These are phyloP conservation scores for Paecilomyces fulvus DNA, from an alignment of 2,329 filamentous ascomycete species.

Conservation along the genomic window DNA sequence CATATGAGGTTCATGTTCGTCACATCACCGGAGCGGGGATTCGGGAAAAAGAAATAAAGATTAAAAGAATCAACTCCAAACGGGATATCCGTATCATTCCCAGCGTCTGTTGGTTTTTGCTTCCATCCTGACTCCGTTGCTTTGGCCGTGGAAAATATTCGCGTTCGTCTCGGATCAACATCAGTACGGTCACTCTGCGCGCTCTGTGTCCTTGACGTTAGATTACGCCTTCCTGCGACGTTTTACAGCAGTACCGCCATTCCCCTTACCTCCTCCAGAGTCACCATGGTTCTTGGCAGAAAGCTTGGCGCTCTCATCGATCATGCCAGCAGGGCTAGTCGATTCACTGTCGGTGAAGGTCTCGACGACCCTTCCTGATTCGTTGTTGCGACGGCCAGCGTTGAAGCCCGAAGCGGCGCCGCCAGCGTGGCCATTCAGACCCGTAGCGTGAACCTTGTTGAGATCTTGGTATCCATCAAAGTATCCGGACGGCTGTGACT, in stretches of 20 bases:
- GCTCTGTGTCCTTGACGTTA: background rate
- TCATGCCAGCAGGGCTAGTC: constrained; percentile 31
- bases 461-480: constrained; percentile 26
- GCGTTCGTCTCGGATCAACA: background rate
- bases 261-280: constrained; percentile 11
- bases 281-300: constrained; percentile 7
- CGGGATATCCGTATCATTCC: background rate
- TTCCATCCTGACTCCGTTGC: background rate
- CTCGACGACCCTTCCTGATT: constrained; percentile 30
- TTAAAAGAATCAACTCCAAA: background rate
- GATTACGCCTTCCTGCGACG: constrained; percentile 24
- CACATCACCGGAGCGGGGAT: background rate
- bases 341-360: constrained; percentile 38
- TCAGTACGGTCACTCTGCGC: background rate
- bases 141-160: background rate
- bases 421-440: background rate
- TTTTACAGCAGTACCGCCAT: constrained; percentile 19
- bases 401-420: constrained; percentile 5
- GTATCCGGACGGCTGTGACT: constrained; percentile 13
- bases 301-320: constrained; percentile 21
- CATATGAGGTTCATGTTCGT: background rate
- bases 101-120: background rate
- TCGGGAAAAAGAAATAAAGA: background rate
- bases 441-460: constrained; percentile 7
- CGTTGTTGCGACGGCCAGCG: constrained; percentile 6